Base-by-base conservation (phyloP, 225 moss, liverwort and hornwort species). In the Sphagnum contortum region DNA sequence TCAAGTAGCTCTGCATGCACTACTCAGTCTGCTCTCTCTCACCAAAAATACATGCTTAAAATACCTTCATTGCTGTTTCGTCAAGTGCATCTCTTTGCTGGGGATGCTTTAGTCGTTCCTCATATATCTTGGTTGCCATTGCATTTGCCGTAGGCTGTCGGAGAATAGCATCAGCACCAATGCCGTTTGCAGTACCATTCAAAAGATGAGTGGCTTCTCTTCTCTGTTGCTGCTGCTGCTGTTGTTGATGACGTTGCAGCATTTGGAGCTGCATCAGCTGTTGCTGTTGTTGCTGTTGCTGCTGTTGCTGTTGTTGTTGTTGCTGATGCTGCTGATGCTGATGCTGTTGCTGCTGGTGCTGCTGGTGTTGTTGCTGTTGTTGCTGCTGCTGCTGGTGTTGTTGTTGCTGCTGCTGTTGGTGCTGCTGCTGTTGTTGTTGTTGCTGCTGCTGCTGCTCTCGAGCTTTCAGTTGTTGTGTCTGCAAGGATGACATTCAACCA, bases 71-170 rank as follows among this genome's bases (percentile, higher is more conserved):
- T 49, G 98, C 80, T 57, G 93, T 82, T 73, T 98, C 98, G 57
- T 98, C 98, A 5, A 93, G 78, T n/a, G 89, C 67, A 76, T 98
- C 98, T 69, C 98, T 84, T 68, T 83, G 90, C 70, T 96, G 92
- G 52, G 92, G 92, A 70, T 84, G 92, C 79, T 98, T 98, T 9
- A 98, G 80, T 49, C 93, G 93, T 80, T 98, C 98, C 72, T 98
- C 93, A 69, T 98, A 98, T 55, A 98, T 98, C 79, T 98, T 98
- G 2, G 98, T 93, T 6, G 98, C 98, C 93, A 93, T 91, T 8
- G 93, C 98, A 81, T 98, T 98, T 46, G 98, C 98, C 50, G 98
- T 93, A 9, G 90, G 87, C 66, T 93, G 92, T 51, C 93, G 87
- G 53, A 93, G 73, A 64, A 98, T 82, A 2, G 90, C 83, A 59